Conservation (phyloP, 2,329 filamentous ascomycete genomes). For the Fusarium torreyae region DNA sequence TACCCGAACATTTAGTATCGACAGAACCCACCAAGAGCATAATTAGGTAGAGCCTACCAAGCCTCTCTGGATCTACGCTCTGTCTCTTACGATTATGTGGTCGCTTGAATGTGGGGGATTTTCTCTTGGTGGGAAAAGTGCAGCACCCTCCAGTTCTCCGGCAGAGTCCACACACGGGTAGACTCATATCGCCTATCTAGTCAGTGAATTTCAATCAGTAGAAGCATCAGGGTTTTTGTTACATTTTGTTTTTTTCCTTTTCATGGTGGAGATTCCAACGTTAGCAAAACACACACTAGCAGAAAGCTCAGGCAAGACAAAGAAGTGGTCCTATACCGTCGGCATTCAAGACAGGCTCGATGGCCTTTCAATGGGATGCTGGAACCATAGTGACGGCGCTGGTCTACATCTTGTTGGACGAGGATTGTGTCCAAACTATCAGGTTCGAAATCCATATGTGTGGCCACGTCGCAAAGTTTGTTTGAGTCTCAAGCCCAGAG, state of each 20-base stretch:
- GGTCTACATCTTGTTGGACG: too few species aligned
- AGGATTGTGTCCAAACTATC: too few species aligned
- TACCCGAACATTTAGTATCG: background rate
- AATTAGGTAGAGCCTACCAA: conserved; percentile 2
- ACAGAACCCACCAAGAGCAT: background rate
- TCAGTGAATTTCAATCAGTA: background rate
- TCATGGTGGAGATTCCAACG: too few species aligned
- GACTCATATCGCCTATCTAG: conserved; percentile 9
- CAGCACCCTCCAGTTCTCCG: conserved; percentile 9
- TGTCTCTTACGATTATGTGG: background rate
- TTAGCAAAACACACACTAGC: background rate
- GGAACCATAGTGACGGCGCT: too few species aligned
- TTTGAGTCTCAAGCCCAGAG: too few species aligned
- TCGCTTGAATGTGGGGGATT: conserved; percentile 2
- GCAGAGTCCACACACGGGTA: conserved; percentile 10
- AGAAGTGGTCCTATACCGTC: background rate
- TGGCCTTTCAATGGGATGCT: background rate
- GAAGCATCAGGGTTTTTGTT: too few species aligned
- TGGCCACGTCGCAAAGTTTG: too few species aligned
- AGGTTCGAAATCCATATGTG: too few species aligned
- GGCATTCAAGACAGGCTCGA: conserved; percentile 13
- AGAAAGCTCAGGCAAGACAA: background rate
- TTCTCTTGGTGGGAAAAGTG: conserved; percentile 17
- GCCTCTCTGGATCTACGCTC: conserved; percentile 1
- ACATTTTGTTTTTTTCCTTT: too few species aligned